Evolutionary conservation across 805 yeast species (phyloP), one percentile per base, ranked within the genome.

Genomic region (Starmerella floricola): DNA sequence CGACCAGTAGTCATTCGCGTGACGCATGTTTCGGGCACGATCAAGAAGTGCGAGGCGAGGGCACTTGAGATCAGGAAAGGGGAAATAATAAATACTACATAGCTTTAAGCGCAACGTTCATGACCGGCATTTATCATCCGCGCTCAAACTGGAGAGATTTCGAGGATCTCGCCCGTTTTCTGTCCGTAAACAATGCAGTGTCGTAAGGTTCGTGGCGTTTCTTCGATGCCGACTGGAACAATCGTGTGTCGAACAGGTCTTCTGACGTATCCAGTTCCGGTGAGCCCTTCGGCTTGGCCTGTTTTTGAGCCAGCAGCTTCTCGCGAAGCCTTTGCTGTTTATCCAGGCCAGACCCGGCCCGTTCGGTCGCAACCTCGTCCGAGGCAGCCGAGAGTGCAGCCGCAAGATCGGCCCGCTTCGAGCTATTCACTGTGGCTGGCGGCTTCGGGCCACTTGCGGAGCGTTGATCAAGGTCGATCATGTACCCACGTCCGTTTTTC

Each of bases 401-500:
- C 1, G 86, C 73, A 19, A 88, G 66, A 26, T 69, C 65, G 28
- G 57, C 54, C 21, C 55, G 46, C 0, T 64, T 59, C 2, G 67
- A 62, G 0, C 67, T 68, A 41, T 66, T 70, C 12, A 71, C 69
- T 15, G 41, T 33, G 1, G 79, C 78, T 42, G 83, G 65, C 4
- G 28, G 8, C 15, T 20, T 20, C 8, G 27, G 13, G 4, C 28
- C 4, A 4, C 13, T 19, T 5, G 20, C 6, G 10, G 36, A 8
- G 45, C 96, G 66, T 54, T 80, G 82, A 41, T 86, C 94, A 31
- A 87, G 60, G 1, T 80, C 76, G 34, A 87, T 78, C 1, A 94
- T 76, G 56, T 76, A 84, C 1, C 97, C 96, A 52, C 82, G 80
- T 15, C 87, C 83, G 59, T 91, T 91, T 60, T 86, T 87, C 96